These are phyloP conservation scores for Cetraspora pellucida DNA, from an alignment of 192 early-diverging fungal species.

Conservation along the genomic window DNA sequence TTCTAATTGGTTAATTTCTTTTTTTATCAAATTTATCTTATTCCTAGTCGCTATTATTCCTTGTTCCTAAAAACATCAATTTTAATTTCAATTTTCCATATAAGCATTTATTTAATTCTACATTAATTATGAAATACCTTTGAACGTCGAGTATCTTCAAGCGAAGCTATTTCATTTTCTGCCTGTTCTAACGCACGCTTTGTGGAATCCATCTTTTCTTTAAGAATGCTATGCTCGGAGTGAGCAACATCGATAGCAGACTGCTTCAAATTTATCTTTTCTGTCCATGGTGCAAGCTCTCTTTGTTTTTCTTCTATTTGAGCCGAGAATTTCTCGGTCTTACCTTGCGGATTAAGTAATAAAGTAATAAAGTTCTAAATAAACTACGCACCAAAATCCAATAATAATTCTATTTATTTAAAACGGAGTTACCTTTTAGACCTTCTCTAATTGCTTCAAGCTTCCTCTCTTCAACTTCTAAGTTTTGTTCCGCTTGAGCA, in stretches of 20 bases:
- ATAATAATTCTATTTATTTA: too few relatives aligned
- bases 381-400: too few relatives aligned
- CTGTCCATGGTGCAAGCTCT: conserved; percentile 84
- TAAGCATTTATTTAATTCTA: conserved; percentile 23
- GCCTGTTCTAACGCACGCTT: conserved; percentile 62
- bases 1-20: conserved; percentile 11
- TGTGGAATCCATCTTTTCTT: conserved; percentile 59
- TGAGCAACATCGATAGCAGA: conserved; percentile 74
- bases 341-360: conserved; percentile 56
- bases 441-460: conserved; percentile 80
- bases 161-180: conserved; percentile 49
- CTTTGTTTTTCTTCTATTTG: conserved; percentile 86
- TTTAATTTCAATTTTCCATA: conserved; percentile 41
- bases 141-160: conserved; percentile 47
- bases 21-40: background rate
- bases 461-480: conserved; percentile 65
- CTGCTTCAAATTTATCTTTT: conserved; percentile 76
- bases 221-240: conserved; percentile 80
- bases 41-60: conserved; percentile 39
- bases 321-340: conserved; percentile 80
- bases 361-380: too few relatives aligned
- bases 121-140: conserved; percentile 37
- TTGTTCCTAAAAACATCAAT: conserved; percentile 37
- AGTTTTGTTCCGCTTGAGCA: conserved; percentile 60
- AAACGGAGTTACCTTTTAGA: conserved; percentile 47